Evolutionary conservation across 768 basidiomycete species (phyloP).

Genomic region (Phylloporus arenicola): DNA sequence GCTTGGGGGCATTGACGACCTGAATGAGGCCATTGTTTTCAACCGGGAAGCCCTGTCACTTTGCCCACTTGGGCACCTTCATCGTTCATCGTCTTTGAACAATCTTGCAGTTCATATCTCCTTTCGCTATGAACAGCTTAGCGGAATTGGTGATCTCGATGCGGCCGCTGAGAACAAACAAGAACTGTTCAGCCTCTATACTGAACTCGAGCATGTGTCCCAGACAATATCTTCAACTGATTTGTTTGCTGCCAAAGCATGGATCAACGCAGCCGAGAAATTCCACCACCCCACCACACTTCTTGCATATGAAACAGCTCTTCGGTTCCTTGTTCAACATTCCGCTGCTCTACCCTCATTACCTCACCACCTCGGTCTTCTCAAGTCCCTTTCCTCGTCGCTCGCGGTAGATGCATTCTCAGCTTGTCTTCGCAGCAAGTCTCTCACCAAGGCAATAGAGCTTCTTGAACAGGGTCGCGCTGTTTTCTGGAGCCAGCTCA

Average conservation of each 20-base stretch:
- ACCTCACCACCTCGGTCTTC: background rate
- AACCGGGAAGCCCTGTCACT: no score
- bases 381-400: background rate
- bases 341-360: background rate
- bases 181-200: background rate
- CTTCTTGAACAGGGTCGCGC: no score
- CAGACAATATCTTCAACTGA: background rate
- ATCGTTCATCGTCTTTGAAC: no score
- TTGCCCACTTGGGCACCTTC: no score
- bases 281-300: background rate
- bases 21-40: background rate
- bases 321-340: background rate
- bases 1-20: background rate
- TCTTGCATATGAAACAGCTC: background rate
- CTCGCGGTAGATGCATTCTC: background rate
- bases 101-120: no score
- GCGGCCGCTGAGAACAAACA: background rate
- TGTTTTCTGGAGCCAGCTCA: no score
- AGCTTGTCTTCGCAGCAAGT: no score
- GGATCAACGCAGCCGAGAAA: background rate
- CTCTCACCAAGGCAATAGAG: no score
- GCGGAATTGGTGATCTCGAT: background rate
- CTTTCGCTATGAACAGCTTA: no score
- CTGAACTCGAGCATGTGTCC: background rate
- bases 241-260: background rate